phyloP scores from a whole-genome alignment of 768 basidiomycete genomes.

The Crassisporium funariophilum region DNA sequence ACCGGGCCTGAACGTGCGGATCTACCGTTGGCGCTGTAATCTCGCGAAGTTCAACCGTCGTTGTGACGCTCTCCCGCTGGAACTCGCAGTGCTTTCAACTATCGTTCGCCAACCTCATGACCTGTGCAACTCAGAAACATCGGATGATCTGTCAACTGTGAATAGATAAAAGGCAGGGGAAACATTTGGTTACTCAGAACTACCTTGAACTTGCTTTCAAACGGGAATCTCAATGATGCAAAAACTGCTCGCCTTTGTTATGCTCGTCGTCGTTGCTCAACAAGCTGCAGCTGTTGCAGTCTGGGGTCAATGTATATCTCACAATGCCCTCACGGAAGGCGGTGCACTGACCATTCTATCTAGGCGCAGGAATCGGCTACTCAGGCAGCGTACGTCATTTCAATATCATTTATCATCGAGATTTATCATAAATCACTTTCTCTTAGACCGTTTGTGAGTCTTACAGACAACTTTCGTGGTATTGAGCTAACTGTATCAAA shows the following conservation, averaged over 20 bases:
- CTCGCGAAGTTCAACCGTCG: constrained; percentile 16
- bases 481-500: neutral
- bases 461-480: neutral
- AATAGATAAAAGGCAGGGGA: constrained; percentile 14
- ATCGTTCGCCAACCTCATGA: too few relatives aligned
- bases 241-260: constrained; percentile 27
- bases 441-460: constrained; percentile 18
- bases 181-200: too few relatives aligned
- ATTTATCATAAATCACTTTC: neutral
- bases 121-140: constrained; percentile 5
- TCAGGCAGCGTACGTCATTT: constrained; percentile 26
- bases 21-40: too few relatives aligned
- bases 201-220: neutral
- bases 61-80: constrained; percentile 8
- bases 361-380: constrained; percentile 32
- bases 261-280: constrained; percentile 22
- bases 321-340: neutral
- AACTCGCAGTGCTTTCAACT: too few relatives aligned
- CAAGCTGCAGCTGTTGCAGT: constrained; percentile 27
- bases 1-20: too few relatives aligned
- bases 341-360: constrained; percentile 1
- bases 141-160: constrained; percentile 7
- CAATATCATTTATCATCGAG: neutral
- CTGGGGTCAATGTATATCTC: constrained; percentile 33
- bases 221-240: constrained; percentile 16